Evolutionary conservation across 495 filamentous ascomycete genomes (phyloP), one percentile per base, ranked within the genome.

Genomic region (Cercophora newfieldiana): DNA sequence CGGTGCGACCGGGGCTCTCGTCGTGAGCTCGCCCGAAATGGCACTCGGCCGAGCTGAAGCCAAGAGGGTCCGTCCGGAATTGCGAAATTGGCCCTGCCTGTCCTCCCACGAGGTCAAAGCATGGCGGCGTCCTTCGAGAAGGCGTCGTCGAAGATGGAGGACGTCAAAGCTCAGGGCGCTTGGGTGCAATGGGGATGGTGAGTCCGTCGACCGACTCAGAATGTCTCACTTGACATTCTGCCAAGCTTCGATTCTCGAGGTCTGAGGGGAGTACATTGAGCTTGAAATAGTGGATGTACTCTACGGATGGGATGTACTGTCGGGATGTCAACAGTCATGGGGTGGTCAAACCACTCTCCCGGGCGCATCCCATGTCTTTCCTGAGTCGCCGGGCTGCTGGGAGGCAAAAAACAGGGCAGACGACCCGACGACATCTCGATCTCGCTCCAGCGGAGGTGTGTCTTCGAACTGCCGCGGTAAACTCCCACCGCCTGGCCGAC

Each of bases 1-100:
- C 50, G 50, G 50, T 53, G 48, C 59, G 44, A 60, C 37, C 58
- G 19, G 37, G 33, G 51, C 51, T 7, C 12, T 44, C 37, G 22
- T 26, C 19, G 25, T 28, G 19, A 26, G 18, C 51, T 55, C 51
- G 12, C 51, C 51, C 51, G 19, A 26, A 55, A 55, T 22, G 51
- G 51, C 37, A 8, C 2, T 44, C 37, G 37, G 12, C 37, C 37
- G 37, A 44, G 55, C 18, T 21, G 55, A 30, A 31, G 29, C 26
- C 12, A 33, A 30, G 55, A 2, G 26, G n/a, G 50, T 53, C 50
- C 21, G 21, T 24, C 50, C 7, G 24, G 21, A n/a, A 53, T 53
- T 22, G n/a, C 50, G 50, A 53, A 26, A 53, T 53, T 53, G 19
- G 10, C 12, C 22, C 10, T 51, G 30, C 12, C 30, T 33, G 5